Percentiles rank a stretch among this genome's conserved stretches.
Evolutionary conservation across 2,329 filamentous ascomycete genomes (phyloP).

Genomic region (Arthrobotrys sphaeroides): DNA sequence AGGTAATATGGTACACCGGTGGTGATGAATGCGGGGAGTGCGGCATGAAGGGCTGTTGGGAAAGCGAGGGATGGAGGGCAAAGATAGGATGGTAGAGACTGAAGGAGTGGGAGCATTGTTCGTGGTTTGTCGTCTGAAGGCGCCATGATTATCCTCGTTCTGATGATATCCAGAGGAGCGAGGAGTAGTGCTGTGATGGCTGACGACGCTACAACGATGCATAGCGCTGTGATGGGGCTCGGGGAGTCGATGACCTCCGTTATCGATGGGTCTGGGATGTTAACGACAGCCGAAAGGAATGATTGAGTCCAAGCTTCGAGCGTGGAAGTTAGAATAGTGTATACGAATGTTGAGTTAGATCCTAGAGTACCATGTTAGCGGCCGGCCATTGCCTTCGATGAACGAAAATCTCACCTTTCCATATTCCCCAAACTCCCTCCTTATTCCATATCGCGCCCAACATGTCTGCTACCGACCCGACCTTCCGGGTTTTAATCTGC

Average conservation of each 20-base stretch:
- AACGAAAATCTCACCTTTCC: conserved; percentile 70
- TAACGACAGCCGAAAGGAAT: conserved; percentile 87
- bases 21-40: conserved; percentile 82
- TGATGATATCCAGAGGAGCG: conserved; percentile 86
- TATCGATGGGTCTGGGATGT: conserved; percentile 83
- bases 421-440: conserved; percentile 89
- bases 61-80: conserved; percentile 76
- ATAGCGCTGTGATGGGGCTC: conserved; percentile 81
- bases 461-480: conserved; percentile 68
- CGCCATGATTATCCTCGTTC: conserved; percentile 87
- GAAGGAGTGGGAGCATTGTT: conserved; percentile 79
- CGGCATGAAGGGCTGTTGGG: conserved; percentile 86
- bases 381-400: neutral
- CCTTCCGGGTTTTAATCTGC: conserved; percentile 70
- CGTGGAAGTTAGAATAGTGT: conserved; percentile 84
- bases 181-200: conserved; percentile 79
- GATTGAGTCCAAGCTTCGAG: conserved; percentile 92
- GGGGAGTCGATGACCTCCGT: conserved; percentile 82
- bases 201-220: conserved; percentile 74
- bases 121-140: conserved; percentile 78
- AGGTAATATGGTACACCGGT: conserved; percentile 85
- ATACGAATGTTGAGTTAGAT: conserved; percentile 90
- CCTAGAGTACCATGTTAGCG: conserved; percentile 60
- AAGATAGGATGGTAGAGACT: conserved; percentile 78
- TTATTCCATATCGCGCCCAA: conserved; percentile 88